Percentiles rank a stretch among this genome's conserved stretches.
phyloP scores from a whole-genome alignment of 768 basidiomycete species.

The Candolleomyces aberdarensis region DNA sequence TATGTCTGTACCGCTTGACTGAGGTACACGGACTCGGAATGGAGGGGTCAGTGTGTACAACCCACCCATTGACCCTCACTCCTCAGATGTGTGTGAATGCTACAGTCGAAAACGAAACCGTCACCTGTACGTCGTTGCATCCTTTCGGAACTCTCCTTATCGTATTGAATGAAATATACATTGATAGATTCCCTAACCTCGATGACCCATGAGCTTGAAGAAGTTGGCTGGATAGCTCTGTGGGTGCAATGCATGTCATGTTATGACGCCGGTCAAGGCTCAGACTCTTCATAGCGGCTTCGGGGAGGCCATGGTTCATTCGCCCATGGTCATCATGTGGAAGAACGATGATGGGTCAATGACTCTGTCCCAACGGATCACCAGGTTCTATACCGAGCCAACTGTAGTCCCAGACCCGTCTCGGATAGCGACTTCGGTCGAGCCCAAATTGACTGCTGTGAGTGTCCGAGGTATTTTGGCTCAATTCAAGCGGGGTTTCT shows the following conservation, averaged over 20 bases:
- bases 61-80: neutral
- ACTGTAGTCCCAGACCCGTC: slow-evolving; percentile 39
- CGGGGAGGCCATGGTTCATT: slow-evolving; percentile 45
- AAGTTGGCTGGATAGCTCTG: slow-evolving; percentile 55
- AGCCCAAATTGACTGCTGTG: slow-evolving; percentile 33
- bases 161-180: neutral
- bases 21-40: slow-evolving; percentile 11
- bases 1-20: slow-evolving; percentile 20
- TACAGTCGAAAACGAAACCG: slow-evolving; percentile 35
- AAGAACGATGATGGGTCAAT: slow-evolving; percentile 46
- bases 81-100: slow-evolving; percentile 43
- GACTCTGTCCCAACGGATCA: slow-evolving; percentile 58
- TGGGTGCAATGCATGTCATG: slow-evolving; percentile 19
- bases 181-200: slow-evolving; percentile 43
- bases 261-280: slow-evolving; percentile 2
- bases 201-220: slow-evolving; percentile 23
- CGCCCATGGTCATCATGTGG: slow-evolving; percentile 58
- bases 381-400: slow-evolving; percentile 46
- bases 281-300: slow-evolving; percentile 38
- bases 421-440: slow-evolving; percentile 39
- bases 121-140: slow-evolving; percentile 40
- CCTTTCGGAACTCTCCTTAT: neutral
- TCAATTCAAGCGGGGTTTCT: neutral
- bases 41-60: neutral
- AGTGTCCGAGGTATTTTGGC: slow-evolving; percentile 7